Evolutionary conservation across 1,284 basidiomycete species (phyloP).

Genomic region (Cutaneotrichosporon cyanovorans): DNA sequence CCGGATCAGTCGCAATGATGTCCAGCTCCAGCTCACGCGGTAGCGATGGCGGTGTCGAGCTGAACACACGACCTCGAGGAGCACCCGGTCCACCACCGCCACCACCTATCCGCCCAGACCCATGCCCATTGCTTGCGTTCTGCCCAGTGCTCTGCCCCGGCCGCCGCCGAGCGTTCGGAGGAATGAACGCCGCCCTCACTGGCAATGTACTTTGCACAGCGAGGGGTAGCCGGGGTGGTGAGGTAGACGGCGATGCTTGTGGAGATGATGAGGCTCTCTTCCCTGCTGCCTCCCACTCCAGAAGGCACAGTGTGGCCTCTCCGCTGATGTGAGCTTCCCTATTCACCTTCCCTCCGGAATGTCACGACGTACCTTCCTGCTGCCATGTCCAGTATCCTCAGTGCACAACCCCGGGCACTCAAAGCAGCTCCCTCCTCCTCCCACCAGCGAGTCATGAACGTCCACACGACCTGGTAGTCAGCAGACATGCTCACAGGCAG

Average conservation of each 20-base stretch:
- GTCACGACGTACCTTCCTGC: constrained; percentile 47
- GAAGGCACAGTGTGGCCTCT: constrained; percentile 41
- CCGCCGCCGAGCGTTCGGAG: constrained; percentile 24
- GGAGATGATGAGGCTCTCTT: constrained; percentile 2
- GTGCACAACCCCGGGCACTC: constrained; percentile 5
- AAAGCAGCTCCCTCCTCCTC: constrained; percentile 36
- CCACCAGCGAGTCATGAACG: constrained; percentile 47
- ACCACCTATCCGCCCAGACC: background rate
- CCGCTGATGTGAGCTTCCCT: constrained; percentile 26
- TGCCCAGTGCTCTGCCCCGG: background rate
- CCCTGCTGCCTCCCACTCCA: constrained; percentile 37
- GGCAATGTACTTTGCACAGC: constrained; percentile 4
- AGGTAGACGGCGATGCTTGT: constrained; percentile 1
- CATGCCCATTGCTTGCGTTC: background rate
- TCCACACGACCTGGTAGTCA: constrained; percentile 20
- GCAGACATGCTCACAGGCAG: too few relatives aligned
- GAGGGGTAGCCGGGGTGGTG: constrained; percentile 1
- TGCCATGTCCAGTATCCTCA: constrained; percentile 51
- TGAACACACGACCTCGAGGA: constrained; percentile 2
- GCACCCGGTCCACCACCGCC: background rate
- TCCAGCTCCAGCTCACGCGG: constrained; percentile 17
- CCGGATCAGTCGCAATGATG: constrained; percentile 47
- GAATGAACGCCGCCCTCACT: constrained; percentile 30
- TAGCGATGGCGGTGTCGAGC: constrained; percentile 10
- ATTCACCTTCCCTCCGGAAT: background rate